A percentile compares a stretch with the other conserved stretches of the same genome.
phyloP scores from a whole-genome alignment of 148 eudicot genomes.

The Mesembryanthemum crystallinum region DNA sequence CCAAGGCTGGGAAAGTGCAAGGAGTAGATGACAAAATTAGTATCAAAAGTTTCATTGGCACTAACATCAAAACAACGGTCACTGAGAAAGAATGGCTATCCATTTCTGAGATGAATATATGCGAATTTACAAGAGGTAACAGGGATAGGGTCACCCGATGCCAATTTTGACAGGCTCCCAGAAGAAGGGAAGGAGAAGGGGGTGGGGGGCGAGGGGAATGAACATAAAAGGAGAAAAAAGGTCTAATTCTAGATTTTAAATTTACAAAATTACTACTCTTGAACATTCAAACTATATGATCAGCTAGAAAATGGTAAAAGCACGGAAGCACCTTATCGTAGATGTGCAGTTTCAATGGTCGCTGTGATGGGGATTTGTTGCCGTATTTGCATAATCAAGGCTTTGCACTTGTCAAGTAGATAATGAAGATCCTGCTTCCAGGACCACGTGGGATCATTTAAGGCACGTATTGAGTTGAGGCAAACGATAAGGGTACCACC shows the following conservation, averaged over 20 bases:
- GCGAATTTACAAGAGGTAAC: conserved; percentile 12
- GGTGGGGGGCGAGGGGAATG: background rate
- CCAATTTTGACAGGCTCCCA: background rate
- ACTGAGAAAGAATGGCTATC: background rate
- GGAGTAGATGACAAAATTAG: background rate
- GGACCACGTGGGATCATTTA: conserved; percentile 65
- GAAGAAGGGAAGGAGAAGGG: background rate
- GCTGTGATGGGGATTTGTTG: conserved; percentile 27
- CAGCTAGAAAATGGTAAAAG: conserved; percentile 5
- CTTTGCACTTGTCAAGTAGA: conserved; percentile 38
- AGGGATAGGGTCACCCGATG: background rate
- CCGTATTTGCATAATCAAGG: conserved; percentile 17
- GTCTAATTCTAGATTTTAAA: conserved; percentile 6
- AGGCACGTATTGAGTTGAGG: conserved; percentile 83
- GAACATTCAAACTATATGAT: conserved; percentile 14
- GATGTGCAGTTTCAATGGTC: conserved; percentile 49
- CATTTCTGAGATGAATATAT: background rate
- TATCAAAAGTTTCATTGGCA: background rate
- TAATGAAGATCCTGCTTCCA: conserved; percentile 53
- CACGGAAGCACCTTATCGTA: conserved; percentile 32
- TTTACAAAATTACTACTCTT: conserved; percentile 23
- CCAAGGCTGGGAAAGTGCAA: background rate
- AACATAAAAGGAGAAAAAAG: background rate
- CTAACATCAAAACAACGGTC: background rate
- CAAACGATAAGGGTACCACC: conserved; percentile 95